Conservation (phyloP, 73 alveolate genomes). For the Paramecium pentaurelia region DNA sequence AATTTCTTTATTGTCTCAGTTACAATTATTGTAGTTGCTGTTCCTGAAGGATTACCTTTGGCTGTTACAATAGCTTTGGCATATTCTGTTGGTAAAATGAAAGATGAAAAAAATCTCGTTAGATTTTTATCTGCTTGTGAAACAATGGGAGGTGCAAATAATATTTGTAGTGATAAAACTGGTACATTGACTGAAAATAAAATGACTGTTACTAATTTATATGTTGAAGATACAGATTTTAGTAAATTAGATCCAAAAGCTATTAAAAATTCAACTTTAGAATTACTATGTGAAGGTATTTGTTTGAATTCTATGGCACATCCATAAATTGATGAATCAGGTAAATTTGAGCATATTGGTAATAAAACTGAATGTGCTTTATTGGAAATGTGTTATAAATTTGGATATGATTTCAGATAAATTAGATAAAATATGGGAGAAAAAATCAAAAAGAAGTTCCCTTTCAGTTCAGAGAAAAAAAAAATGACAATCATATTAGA, state of each 20-base stretch:
- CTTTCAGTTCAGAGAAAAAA: conserved; percentile 91
- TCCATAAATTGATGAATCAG: conserved; percentile 62
- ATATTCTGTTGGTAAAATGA: conserved; percentile 91
- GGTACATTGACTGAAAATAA: conserved; percentile 95
- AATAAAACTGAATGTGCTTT: conserved; percentile 78
- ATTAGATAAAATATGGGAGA: background rate
- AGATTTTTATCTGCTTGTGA: conserved; percentile 92
- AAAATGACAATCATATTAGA: conserved; percentile 81
- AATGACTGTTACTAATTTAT: conserved; percentile 86
- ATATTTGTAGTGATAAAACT: conserved; percentile 94
- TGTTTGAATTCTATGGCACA: conserved; percentile 53
- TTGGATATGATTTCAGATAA: conserved; percentile 52
- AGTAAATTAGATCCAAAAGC: conserved; percentile 48
- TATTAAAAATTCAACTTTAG: background rate
- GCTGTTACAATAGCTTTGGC: conserved; percentile 96
- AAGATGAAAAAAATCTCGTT: conserved; percentile 90
- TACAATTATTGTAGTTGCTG: conserved; percentile 93
- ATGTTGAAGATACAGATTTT: conserved; percentile 76
- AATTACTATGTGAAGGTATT: conserved; percentile 49
- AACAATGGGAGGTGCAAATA: conserved; percentile 96
- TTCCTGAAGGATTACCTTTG: conserved; percentile 97
- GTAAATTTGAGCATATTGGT: conserved; percentile 65
- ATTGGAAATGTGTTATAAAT: conserved; percentile 54
- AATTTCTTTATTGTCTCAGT: conserved; percentile 88
- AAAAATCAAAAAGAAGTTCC: conserved; percentile 63